These are phyloP conservation scores for Phylloporus arenicola DNA, from an alignment of 768 basidiomycete species.

Conservation along the genomic window DNA sequence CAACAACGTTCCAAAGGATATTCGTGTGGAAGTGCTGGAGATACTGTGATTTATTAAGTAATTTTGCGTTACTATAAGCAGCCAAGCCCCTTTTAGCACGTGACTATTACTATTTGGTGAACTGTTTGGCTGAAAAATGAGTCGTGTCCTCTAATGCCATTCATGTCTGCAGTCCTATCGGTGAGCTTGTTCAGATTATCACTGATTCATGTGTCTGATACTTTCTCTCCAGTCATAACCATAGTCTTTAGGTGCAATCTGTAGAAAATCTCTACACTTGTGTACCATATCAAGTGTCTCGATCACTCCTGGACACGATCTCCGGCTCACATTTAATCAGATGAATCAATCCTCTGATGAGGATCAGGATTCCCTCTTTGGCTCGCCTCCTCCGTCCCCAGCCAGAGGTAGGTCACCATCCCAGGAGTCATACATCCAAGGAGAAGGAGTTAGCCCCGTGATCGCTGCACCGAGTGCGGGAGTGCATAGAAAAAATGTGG, in stretches of 20 bases:
- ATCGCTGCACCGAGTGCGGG: conserved; percentile 26
- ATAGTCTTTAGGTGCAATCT: conserved; percentile 1
- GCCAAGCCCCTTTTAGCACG: background rate
- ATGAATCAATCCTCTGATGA: conserved; percentile 23
- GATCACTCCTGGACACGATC: conserved; percentile 8
- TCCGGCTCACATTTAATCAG: conserved; percentile 16
- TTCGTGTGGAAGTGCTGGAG: conserved; percentile 2
- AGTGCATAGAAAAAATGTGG: conserved; percentile 56
- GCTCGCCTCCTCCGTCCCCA: conserved; percentile 70
- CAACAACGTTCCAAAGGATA: background rate
- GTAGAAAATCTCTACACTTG: conserved; percentile 3
- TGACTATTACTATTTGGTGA: background rate
- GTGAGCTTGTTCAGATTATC: background rate
- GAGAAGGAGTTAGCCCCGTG: conserved; percentile 12
- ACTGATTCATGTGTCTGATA: background rate
- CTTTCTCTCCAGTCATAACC: background rate
- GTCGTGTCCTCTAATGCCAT: background rate
- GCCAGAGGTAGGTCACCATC: conserved; percentile 73
- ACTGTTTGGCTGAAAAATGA: background rate
- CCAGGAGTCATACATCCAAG: conserved; percentile 31
- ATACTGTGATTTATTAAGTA: background rate
- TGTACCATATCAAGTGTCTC: conserved; percentile 13
- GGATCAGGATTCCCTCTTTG: conserved; percentile 73
- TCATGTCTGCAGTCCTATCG: background rate
- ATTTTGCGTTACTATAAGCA: no score